Evolutionary conservation across 331 rosid genomes (phyloP), one percentile per base, ranked within the genome.

Genomic region (Acacia pycnantha): DNA sequence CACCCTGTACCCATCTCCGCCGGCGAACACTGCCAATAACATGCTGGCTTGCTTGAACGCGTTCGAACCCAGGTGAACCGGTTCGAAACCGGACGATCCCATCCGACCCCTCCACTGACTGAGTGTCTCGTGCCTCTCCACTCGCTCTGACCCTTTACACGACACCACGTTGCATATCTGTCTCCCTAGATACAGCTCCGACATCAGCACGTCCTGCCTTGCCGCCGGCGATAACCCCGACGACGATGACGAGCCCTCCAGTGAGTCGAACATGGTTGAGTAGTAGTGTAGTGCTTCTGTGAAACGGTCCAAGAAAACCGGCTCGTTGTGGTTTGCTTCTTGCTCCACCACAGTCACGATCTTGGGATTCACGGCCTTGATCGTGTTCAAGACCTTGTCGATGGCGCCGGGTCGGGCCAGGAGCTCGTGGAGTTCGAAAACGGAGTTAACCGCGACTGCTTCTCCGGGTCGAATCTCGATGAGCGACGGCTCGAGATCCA

Each of bases 141-240:
- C 90, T 47, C 95, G 86, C 75, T 89, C 95, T 19, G 76, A 1
- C 8, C 92, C 93, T 65, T 91, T 88, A 22, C 88, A 85, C 6
- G 91, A 92, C 80, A 91, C 90, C 86, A 91, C 93, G 88, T 91
- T 85, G 76, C 88, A 89, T 69, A 91, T 89, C 84, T 91, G 95
- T 16, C 80, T 84, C 46, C 95, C 93, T 15, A 91, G n/a, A 37
- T 91, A 91, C 61, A 84, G n/a, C 85, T 89, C 95, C 68, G 95
- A 86, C 91, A 88, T 85, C 27, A 85, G 33, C 75, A 82, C 67
- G 33, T 87, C 88, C 48, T 86, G 80, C 22, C 82, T 84, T 75
- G 85, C 70, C 21, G 90, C 64, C 24, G 90, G 56, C 21, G 79
- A 47, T 8, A 71, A 54, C 79, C 84, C 70, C 21, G 90, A 62